Evolutionary conservation across 257 asterid genomes (phyloP), one percentile per base, ranked within the genome.

Genomic region (Lithospermum erythrorhizon): DNA sequence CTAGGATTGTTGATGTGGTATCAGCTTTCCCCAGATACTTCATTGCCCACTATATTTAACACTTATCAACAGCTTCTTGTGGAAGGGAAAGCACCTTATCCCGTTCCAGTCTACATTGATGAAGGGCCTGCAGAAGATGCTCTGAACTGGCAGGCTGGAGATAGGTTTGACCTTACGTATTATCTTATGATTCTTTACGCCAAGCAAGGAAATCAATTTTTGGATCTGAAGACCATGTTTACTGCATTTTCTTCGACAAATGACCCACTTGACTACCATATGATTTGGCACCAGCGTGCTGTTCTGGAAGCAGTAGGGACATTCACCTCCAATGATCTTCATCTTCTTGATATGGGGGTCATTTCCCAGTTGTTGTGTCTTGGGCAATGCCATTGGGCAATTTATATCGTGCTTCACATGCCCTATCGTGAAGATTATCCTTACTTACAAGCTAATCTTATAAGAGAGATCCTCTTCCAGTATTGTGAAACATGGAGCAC

Each of bases 211-310:
- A 77, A 70, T 65, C 84, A 86, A 59, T 86, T 83, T 75, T 79
- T 86, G 41, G 81, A 79, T 58, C 52, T 93, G 22, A 89, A 93
- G 83, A 80, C 90, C 45, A 90, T 90, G 97, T 87, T 90, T 77
- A 84, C 96, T 79, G 85, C 99, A 61, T 83, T 78, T 61, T 89
- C 99, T 62, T 89, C 95, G 30, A 86, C 97, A n/a, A 76, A 81
- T 71, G 96, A 93, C 70, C 95, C 99, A 32, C 97, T 93, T 70
- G 99, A 93, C 81, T 79, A 87, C 80, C 99, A 93, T 85, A 89
- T 84, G 96, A 86, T 93, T 73, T 93, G 99, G 99, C 99, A 93
- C 82, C 96, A 93, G 61, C 96, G 95, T 71, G 89, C 87, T 53
- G 76, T 93, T 78, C 80, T 93, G 70, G 97, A 93, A 77, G 95